Evolutionary conservation across 495 filamentous ascomycete species (phyloP), one percentile per base, ranked within the genome.

Genomic region (Xylaria telfairii): DNA sequence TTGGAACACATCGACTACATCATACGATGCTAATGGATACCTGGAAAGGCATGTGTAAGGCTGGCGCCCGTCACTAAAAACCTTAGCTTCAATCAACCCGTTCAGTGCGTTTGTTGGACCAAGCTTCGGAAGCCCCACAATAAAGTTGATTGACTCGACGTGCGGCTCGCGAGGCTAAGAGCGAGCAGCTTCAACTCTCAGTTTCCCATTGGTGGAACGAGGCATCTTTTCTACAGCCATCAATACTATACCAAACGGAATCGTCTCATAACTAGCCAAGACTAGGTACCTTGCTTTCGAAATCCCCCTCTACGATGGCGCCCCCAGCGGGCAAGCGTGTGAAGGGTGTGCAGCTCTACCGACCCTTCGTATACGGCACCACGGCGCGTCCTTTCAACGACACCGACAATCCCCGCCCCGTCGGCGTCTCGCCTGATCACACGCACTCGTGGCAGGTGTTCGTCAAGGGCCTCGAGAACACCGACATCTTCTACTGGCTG

Each of bases 401-500:
- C 49, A 82, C 80, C 60, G 80, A 82, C 56, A 86, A 88, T 76
- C 83, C 83, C n/a, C 85, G 86, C 46, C 90, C 92, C 9, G 80
- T 86, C 69, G 87, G 88, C 72, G 87, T 90, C 71, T 91, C 94
- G 41, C 75, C 90, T 56, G 94, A 97, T 81, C 96, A 99, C 84
- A 98, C 95, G 37, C 96, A 97, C 82, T 90, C 91, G 75, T 99
- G 95, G 95, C 91, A 91, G 72, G 92, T 99, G 49, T 98, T 93
- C 79, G 93, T 99, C 64, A 92, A 91, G 69, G 92, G 93, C 69
- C 82, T 97, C 73, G 90, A 94, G 78, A 92, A 90, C 78, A 89
- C 91, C 73, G 92, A 97, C 82, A 91, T 97, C 75, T 93, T 92
- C 63, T 94, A 96, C 83, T 99, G 96, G 92, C 87, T 98, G 72